These are phyloP conservation scores for Phaeosphaeria sp. DNA, from an alignment of 2,329 filamentous ascomycete species.

Conservation along the genomic window DNA sequence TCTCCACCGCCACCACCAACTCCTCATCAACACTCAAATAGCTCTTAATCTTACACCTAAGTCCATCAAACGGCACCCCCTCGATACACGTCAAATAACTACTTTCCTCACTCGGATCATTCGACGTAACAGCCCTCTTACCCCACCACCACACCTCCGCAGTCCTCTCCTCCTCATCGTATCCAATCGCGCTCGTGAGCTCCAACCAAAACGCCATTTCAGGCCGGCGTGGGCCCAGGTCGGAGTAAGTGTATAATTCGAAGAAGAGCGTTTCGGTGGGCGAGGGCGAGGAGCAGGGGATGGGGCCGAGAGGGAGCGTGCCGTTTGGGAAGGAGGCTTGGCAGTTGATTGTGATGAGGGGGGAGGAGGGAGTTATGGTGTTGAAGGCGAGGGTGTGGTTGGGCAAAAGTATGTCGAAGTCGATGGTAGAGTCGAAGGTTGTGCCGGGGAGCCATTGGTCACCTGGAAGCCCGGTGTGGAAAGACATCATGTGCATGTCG, in stretches of 20 bases:
- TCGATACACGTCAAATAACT: conserved; percentile 24
- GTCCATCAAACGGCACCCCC: conserved; percentile 20
- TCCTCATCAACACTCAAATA: conserved; percentile 15
- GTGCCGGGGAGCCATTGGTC: conserved; percentile 25
- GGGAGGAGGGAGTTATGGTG: background rate
- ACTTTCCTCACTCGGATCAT: conserved; percentile 14
- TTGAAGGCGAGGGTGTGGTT: background rate
- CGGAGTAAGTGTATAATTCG: conserved; percentile 3
- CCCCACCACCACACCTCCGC: conserved; percentile 8
- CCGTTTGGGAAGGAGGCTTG: conserved; percentile 16
- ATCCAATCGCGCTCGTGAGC: background rate
- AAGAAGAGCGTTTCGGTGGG: conserved; percentile 3
- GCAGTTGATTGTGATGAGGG: conserved; percentile 10
- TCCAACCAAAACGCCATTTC: conserved; percentile 18
- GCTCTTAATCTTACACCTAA: conserved; percentile 20
- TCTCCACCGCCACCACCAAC: conserved; percentile 5
- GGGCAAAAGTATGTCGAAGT: conserved; percentile 26
- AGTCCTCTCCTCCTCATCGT: background rate
- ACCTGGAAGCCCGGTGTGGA: conserved; percentile 26
- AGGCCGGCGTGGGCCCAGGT: background rate
- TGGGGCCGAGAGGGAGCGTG: conserved; percentile 10
- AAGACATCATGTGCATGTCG: conserved; percentile 37
- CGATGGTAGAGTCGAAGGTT: conserved; percentile 30
- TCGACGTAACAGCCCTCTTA: conserved; percentile 17
- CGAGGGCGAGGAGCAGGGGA: background rate